Conservation (phyloP, 148 eudicot genomes). For the Rhododendron mucronatum region DNA sequence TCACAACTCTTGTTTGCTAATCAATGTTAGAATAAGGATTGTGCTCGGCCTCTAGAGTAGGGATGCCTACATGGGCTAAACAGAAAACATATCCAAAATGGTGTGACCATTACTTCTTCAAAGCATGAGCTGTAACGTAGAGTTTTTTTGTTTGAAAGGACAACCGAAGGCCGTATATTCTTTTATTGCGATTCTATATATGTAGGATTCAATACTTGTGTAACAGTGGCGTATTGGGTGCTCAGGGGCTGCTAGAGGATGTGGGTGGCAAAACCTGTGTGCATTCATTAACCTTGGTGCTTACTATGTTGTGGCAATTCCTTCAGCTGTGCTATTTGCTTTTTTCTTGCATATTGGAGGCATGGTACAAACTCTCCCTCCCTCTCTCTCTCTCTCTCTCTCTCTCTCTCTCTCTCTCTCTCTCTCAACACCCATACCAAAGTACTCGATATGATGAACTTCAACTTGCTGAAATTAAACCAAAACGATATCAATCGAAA, state of each 20-base stretch:
- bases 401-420: neutral
- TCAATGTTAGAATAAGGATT: no score
- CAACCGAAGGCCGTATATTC: neutral
- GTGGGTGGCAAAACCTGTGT: slow-evolving; percentile 67
- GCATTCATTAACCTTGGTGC: slow-evolving; percentile 56
- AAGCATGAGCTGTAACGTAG: neutral
- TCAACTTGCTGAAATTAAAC: slow-evolving; percentile 60
- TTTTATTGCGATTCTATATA: neutral
- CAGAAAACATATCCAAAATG: neutral
- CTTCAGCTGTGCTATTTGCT: slow-evolving; percentile 50
- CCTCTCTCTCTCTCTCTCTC: neutral
- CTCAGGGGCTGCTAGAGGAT: slow-evolving; percentile 70
- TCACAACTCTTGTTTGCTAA: no score
- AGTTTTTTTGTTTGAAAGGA: neutral
- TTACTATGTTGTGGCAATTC: slow-evolving; percentile 56
- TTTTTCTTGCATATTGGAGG: slow-evolving; percentile 56
- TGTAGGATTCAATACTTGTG: neutral
- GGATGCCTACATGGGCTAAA: no score
- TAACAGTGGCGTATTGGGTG: neutral
- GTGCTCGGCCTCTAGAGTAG: no score
- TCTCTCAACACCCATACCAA: neutral
- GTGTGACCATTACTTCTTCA: neutral
- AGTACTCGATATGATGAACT: slow-evolving; percentile 35
- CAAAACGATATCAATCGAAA: neutral
- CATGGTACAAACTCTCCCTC: slow-evolving; percentile 44